Conservation (phyloP, 164 flowering plant species). For the Warburgia ugandensis region DNA sequence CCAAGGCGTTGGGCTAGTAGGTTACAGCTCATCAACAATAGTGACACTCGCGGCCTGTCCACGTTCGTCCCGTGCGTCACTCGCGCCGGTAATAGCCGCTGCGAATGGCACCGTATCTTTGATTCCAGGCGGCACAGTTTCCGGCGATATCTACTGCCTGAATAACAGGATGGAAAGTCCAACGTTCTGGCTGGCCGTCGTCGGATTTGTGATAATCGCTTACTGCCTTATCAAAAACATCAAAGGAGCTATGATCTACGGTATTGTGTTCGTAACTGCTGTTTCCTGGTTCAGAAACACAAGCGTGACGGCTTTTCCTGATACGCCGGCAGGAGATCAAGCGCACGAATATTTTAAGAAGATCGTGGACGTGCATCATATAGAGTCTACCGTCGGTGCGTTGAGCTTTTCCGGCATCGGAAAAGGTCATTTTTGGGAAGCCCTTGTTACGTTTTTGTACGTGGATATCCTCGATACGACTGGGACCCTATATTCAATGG, state of each 20-base stretch:
- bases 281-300: constrained; percentile 90
- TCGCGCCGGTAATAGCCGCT: constrained; percentile 70
- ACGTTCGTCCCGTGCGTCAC: constrained; percentile 31
- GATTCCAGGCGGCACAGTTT: constrained; percentile 54
- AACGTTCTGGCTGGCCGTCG: constrained; percentile 75
- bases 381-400: constrained; percentile 71
- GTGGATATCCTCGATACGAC: constrained; percentile 87
- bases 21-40: constrained; percentile 61
- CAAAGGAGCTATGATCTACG: constrained; percentile 92
- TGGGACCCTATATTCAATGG: constrained; percentile 83
- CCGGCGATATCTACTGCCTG: constrained; percentile 56
- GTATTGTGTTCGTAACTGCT: constrained; percentile 78
- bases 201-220: constrained; percentile 76
- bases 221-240: constrained; percentile 57
- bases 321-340: constrained; percentile 46
- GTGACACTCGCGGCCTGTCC: constrained; percentile 84
- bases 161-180: constrained; percentile 69
- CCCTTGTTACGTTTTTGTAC: constrained; percentile 72
- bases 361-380: constrained; percentile 68
- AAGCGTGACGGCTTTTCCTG: constrained; percentile 63
- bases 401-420: constrained; percentile 48
- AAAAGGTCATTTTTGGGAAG: constrained; percentile 65
- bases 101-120: constrained; percentile 70
- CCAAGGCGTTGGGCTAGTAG: constrained; percentile 76
- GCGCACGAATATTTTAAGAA: constrained; percentile 57